phyloP scores from a whole-genome alignment of 805 yeast species.

The Starmerella asiatica region DNA sequence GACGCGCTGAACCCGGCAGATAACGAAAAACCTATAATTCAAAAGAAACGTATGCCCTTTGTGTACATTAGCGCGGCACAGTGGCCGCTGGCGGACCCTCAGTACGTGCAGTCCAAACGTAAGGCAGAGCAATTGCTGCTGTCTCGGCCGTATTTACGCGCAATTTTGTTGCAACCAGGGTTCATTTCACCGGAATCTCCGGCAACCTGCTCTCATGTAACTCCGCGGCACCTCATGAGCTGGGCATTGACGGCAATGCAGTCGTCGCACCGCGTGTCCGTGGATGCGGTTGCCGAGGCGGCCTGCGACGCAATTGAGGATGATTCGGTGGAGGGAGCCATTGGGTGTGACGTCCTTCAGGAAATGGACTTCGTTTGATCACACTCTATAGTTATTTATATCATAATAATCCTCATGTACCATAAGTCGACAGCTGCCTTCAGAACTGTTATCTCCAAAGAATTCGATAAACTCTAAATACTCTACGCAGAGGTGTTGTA shows the following conservation, averaged over 20 bases:
- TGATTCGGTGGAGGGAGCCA: conserved; percentile 36
- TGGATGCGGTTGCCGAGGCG: conserved; percentile 53
- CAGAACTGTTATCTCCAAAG: too few species aligned
- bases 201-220: conserved; percentile 11
- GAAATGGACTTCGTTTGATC: too few species aligned
- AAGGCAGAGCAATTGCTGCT: conserved; percentile 47
- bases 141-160: conserved; percentile 37
- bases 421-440: too few species aligned
- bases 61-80: conserved; percentile 74
- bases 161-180: conserved; percentile 66
- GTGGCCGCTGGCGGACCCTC: conserved; percentile 50
- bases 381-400: too few species aligned
- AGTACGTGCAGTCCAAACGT: conserved; percentile 63
- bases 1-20: conserved; percentile 2
- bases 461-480: too few species aligned
- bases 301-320: conserved; percentile 44
- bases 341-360: conserved; percentile 7
- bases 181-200: conserved; percentile 32
- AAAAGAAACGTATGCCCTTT: conserved; percentile 28
- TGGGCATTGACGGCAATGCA: conserved; percentile 33
- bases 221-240: conserved; percentile 33
- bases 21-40: too few species aligned
- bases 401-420: too few species aligned
- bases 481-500: too few species aligned
- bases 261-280: conserved; percentile 31